A percentile compares a stretch with the other conserved stretches of the same genome.
These are phyloP conservation scores for Ganoderma meredithae DNA, from an alignment of 1,284 basidiomycete species.

Conservation along the genomic window DNA sequence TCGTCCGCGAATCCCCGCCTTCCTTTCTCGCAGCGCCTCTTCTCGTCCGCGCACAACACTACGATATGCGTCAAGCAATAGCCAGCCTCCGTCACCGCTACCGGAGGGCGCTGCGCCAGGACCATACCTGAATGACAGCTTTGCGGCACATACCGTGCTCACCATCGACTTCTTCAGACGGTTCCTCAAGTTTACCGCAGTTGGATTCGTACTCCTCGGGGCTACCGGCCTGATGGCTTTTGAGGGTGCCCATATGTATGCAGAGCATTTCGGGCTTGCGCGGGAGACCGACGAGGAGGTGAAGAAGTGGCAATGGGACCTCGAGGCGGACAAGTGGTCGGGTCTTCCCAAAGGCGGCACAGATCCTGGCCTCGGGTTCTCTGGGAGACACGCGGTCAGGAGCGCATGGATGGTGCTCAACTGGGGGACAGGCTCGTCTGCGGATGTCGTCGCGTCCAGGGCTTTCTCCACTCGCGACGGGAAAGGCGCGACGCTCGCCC, in stretches of 20 bases:
- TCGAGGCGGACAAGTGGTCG: conserved; percentile 76
- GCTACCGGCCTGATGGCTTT: conserved; percentile 52
- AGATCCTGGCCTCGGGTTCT: conserved; percentile 72
- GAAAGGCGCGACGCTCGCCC: conserved; percentile 47
- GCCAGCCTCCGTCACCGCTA: conserved; percentile 24
- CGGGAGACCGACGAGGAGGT: conserved; percentile 61
- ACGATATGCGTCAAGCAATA: conserved; percentile 26
- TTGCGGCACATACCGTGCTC: conserved; percentile 44
- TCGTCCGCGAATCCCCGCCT: conserved; percentile 25
- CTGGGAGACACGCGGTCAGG: conserved; percentile 71
- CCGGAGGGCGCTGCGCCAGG: conserved; percentile 25
- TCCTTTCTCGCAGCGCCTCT: conserved; percentile 18
- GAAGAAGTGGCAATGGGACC: conserved; percentile 75
- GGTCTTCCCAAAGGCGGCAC: conserved; percentile 78
- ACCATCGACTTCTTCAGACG: conserved; percentile 49
- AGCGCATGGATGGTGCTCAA: conserved; percentile 81
- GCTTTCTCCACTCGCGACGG: conserved; percentile 46
- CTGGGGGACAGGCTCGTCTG: conserved; percentile 66
- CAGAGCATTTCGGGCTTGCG: conserved; percentile 69
- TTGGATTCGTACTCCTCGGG: conserved; percentile 49
- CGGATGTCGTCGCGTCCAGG: conserved; percentile 49
- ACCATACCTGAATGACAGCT: conserved; percentile 45
- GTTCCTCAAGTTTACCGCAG: conserved; percentile 48
- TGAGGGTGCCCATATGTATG: conserved; percentile 73
- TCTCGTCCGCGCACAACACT: conserved; percentile 16